Evolutionary conservation across 345 rosid genomes (phyloP).

Genomic region (Ceriops zippeliana): DNA sequence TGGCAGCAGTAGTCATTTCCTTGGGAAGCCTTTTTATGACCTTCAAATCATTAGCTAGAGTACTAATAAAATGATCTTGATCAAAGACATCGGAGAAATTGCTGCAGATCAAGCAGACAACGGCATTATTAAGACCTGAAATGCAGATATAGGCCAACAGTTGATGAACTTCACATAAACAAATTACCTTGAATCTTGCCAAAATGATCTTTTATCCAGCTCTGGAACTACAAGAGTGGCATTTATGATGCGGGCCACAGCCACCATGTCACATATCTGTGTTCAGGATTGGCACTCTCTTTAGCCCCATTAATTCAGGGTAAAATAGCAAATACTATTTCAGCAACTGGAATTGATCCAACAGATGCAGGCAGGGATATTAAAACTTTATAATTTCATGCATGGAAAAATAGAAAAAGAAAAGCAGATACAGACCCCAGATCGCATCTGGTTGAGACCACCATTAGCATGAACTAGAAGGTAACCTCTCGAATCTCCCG

Average conservation of each 20-base stretch:
- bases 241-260: slow-evolving; percentile 80
- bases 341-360: not conserved
- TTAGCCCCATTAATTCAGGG: not conserved
- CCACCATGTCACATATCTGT: slow-evolving; percentile 99
- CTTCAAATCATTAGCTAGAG: slow-evolving; percentile 64
- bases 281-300: slow-evolving; percentile 14
- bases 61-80: slow-evolving; percentile 69
- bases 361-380: not conserved
- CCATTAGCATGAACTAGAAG: slow-evolving; percentile 91
- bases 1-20: slow-evolving; percentile 45
- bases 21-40: slow-evolving; percentile 69
- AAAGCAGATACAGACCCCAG: slow-evolving; percentile 57
- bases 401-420: not conserved
- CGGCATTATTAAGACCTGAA: slow-evolving; percentile 13
- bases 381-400: not conserved
- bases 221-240: slow-evolving; percentile 94
- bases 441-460: slow-evolving; percentile 95
- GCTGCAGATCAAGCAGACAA: slow-evolving; percentile 41
- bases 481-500: slow-evolving; percentile 55
- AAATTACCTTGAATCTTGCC: slow-evolving; percentile 87
- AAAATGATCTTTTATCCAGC: slow-evolving; percentile 86
- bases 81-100: slow-evolving; percentile 92
- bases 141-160: not conserved
- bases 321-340: not conserved
- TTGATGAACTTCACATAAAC: not conserved